phyloP scores from a whole-genome alignment of 2,329 filamentous ascomycete species.

The Penicillium sp. region DNA sequence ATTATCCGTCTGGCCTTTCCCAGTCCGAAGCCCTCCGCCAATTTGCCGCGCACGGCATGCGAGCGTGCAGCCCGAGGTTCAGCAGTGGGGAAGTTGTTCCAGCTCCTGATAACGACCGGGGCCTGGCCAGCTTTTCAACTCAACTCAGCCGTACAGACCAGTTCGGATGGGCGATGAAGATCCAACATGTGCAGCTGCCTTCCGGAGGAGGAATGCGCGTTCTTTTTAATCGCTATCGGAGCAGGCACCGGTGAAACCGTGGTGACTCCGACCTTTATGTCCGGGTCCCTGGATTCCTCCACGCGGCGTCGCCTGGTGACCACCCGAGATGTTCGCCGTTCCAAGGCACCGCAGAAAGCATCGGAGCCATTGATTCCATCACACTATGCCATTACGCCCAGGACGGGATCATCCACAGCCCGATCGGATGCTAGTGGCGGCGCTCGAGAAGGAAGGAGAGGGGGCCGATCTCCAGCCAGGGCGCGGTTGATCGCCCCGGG shows the following conservation, averaged over 20 bases:
- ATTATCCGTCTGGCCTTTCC: too few species aligned
- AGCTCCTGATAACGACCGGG: too few species aligned
- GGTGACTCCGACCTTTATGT: neutral
- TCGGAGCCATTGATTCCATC: neutral
- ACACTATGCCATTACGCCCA: neutral
- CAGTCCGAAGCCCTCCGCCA: too few species aligned
- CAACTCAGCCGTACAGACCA: too few species aligned
- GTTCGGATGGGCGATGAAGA: too few species aligned
- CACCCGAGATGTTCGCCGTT: constrained; percentile 10
- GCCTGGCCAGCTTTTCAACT: too few species aligned
- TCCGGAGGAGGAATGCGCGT: too few species aligned
- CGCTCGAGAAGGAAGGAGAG: constrained; percentile 7
- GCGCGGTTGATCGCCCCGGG: constrained; percentile 18
- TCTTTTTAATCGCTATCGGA: neutral
- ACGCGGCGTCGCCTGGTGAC: constrained; percentile 25
- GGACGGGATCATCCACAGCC: constrained; percentile 9
- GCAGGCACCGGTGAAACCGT: constrained; percentile 23
- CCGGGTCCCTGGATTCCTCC: constrained; percentile 11
- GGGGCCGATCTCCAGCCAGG: constrained; percentile 13
- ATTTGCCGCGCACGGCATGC: too few species aligned
- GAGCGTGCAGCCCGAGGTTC: too few species aligned
- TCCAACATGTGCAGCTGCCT: too few species aligned
- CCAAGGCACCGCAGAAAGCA: constrained; percentile 19
- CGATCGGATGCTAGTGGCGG: constrained; percentile 10
- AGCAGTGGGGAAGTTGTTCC: too few species aligned